Base-by-base conservation (phyloP, 2,329 filamentous ascomycete genomes). In the Colletotrichum incanum region DNA sequence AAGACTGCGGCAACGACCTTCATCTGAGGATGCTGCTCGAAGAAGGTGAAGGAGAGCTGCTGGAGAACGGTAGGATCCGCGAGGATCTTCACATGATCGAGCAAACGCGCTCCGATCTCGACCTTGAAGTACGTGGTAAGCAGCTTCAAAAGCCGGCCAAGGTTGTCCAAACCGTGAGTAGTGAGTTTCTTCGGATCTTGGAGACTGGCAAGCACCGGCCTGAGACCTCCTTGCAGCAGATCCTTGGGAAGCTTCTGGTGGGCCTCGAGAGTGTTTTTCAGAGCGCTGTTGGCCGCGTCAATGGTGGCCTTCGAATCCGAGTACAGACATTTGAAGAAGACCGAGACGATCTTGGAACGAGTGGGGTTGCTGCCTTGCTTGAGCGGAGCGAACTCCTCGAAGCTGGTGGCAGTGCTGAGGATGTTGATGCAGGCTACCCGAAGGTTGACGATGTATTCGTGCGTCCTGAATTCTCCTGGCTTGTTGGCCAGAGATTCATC, bases 91-190 rank as follows among this genome's bases (percentile, higher is more conserved):
- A 98, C 93, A 77, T 99, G 96, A 75, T 98, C 96, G 12, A 99
- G 87, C n/a, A 99, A 84, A 31, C 96, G 91, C 28, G 94, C 90
- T 8, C 96, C 97, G 65, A 99, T 99, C 80, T 99, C 96, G 0
- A 98, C 95, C 83, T 99, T 99, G 84, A 99, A 99, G 81, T 99
- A 99, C 72, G 96, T 98, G 0, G 96, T 99, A 23, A 99, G 86
- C 2, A 99, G 87, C 74, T 96, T 96, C 72, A 99, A 84, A 1
- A 99, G 87, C 49, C 96, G 91, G 23, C 95, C 95, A 41, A 99
- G 86, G 34, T 97, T 97, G 79, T 98, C 95, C 5, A 99, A 86
- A 2, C 95, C 95, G 77, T 95, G 93, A 0, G 96, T 93, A 26
- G 92, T 97, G 26, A 99, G 86, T 69, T 96, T 92, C 80, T 97